These are phyloP conservation scores for Plasmodium yoelii DNA, from an alignment of 169 alveolate genomes.

Conservation along the genomic window DNA sequence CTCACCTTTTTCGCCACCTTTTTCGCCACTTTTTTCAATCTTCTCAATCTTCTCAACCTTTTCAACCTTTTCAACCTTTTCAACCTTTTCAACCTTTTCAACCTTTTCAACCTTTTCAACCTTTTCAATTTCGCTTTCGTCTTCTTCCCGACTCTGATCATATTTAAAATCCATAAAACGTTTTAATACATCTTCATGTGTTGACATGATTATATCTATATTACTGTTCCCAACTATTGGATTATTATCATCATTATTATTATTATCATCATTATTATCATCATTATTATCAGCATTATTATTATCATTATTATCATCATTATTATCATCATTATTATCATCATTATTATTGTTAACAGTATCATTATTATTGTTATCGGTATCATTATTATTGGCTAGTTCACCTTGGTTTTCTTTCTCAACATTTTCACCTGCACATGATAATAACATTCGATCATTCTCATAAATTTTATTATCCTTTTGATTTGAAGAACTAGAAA, in stretches of 20 bases:
- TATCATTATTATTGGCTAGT: background rate
- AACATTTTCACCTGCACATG: background rate
- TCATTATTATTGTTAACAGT: no score
- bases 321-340: no score
- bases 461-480: background rate
- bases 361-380: no score
- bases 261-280: no score
- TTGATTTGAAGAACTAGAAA: background rate
- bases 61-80: no score
- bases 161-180: conserved; percentile 53
- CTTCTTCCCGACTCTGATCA: background rate
- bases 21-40: no score
- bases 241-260: conserved; percentile 12
- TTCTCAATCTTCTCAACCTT: no score
- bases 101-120: no score
- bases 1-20: background rate
- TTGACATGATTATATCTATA: conserved; percentile 67
- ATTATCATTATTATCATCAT: no score
- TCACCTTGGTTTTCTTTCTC: background rate
- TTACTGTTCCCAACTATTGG: conserved; percentile 21
- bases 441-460: background rate
- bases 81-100: no score
- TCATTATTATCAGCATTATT: no score
- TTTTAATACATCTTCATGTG: conserved; percentile 45
- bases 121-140: background rate